These are phyloP conservation scores for Trichoderma afroharzianum DNA, from an alignment of 2,329 filamentous ascomycete species.

Conservation along the genomic window DNA sequence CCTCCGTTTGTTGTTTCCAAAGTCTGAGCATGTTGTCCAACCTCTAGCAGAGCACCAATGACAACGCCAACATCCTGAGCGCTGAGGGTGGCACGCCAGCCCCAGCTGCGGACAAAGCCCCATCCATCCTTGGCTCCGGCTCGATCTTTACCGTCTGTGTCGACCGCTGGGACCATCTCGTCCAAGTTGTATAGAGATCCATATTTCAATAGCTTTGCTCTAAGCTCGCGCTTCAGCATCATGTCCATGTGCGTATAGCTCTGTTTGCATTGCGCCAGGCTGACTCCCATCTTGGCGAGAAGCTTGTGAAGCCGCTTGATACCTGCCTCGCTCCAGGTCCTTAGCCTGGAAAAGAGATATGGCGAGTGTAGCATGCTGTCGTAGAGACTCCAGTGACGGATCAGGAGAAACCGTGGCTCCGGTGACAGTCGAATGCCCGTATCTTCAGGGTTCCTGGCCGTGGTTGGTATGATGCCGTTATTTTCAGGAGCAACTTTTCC, in stretches of 20 bases:
- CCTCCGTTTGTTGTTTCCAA: slow-evolving; percentile 28
- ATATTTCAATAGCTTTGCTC: slow-evolving; percentile 83
- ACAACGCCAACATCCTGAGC: slow-evolving; percentile 94
- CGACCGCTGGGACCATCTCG: slow-evolving; percentile 79
- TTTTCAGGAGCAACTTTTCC: slow-evolving; percentile 62
- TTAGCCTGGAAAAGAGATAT: slow-evolving; percentile 84
- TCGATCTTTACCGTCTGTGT: slow-evolving; percentile 65
- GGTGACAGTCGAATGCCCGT: slow-evolving; percentile 88
- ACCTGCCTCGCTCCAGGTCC: slow-evolving; percentile 90
- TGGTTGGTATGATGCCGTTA: slow-evolving; percentile 82
- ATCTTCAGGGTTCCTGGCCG: slow-evolving; percentile 83
- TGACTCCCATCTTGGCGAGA: slow-evolving; percentile 96
- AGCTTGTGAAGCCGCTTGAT: slow-evolving; percentile 88
- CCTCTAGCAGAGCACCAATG: slow-evolving; percentile 86
- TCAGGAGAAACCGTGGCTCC: slow-evolving; percentile 87
- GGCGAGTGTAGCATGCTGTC: slow-evolving; percentile 98
- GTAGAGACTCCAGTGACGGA: slow-evolving; percentile 95
- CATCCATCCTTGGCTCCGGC: slow-evolving; percentile 81
- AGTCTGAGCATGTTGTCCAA: slow-evolving; percentile 59
- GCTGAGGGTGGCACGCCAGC: slow-evolving; percentile 90
- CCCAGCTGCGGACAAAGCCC: slow-evolving; percentile 97
- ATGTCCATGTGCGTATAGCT: slow-evolving; percentile 99
- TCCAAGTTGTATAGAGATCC: slow-evolving; percentile 91
- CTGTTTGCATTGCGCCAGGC: slow-evolving; percentile 87
- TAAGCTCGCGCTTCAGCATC: slow-evolving; percentile 83